Evolutionary conservation across 2,329 filamentous ascomycete genomes (phyloP).

Genomic region (Fusarium anthophilum): DNA sequence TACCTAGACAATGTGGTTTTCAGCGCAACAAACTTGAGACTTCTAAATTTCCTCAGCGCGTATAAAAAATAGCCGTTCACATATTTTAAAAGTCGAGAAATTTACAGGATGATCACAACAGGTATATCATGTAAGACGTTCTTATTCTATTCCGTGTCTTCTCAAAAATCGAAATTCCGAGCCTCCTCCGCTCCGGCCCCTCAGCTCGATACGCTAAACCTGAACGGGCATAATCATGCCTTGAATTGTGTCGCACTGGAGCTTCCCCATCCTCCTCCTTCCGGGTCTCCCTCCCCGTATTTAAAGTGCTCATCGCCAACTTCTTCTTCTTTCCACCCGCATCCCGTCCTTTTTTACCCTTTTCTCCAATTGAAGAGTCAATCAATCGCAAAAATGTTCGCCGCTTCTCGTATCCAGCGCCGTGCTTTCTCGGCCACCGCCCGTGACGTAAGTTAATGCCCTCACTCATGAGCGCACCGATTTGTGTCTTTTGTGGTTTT

Average conservation of each 20-base stretch:
- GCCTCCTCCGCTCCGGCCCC: conserved; percentile 33
- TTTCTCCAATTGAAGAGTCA: conserved; percentile 36
- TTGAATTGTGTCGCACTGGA: conserved; percentile 20
- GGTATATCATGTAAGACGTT: neutral
- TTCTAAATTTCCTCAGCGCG: neutral
- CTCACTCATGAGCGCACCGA: conserved; percentile 10
- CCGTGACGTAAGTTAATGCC: conserved; percentile 69
- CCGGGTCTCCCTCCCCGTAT: conserved; percentile 35
- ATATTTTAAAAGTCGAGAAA: neutral
- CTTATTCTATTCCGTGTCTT: conserved; percentile 29
- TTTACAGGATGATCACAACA: neutral
- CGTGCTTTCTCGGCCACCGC: conserved; percentile 84
- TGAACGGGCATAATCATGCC: neutral
- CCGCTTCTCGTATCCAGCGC: conserved; percentile 74
- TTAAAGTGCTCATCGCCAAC: conserved; percentile 40
- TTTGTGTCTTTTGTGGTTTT: conserved; percentile 13
- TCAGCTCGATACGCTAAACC: conserved; percentile 30
- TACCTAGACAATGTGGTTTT: neutral
- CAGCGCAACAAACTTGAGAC: too few relatives aligned
- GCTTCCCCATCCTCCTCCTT: conserved; percentile 31
- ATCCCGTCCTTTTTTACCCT: conserved; percentile 36
- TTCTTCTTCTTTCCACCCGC: conserved; percentile 34
- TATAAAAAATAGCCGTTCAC: neutral
- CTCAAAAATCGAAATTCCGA: conserved; percentile 35
- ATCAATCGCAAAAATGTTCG: conserved; percentile 71